These are phyloP conservation scores for Discostella stelligera DNA, from an alignment of 352 stramenopile genomes.

Conservation along the genomic window DNA sequence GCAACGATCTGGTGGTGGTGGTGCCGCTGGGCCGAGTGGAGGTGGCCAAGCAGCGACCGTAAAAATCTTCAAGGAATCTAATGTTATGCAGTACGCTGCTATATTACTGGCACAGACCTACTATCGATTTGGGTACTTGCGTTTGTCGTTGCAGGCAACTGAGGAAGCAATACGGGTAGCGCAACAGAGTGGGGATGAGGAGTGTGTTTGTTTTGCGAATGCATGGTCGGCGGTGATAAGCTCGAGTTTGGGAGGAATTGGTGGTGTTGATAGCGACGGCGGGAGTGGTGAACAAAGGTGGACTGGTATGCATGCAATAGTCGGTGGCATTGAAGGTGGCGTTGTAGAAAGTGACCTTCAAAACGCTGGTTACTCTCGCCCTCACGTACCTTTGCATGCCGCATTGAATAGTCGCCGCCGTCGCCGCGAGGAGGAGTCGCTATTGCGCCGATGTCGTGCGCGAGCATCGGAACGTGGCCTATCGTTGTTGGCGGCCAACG, in stretches of 20 bases:
- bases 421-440: slow-evolving; percentile 29
- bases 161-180: slow-evolving; percentile 90
- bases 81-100: slow-evolving; percentile 88
- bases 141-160: slow-evolving; percentile 85
- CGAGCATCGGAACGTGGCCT: slow-evolving; percentile 52
- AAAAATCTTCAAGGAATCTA: slow-evolving; percentile 33
- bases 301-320: slow-evolving; percentile 6
- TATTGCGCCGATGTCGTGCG: slow-evolving; percentile 54
- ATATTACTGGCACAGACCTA: slow-evolving; percentile 88
- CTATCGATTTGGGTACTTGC: slow-evolving; percentile 85
- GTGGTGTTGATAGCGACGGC: slow-evolving; percentile 37
- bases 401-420: background rate
- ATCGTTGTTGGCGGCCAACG: slow-evolving; percentile 48
- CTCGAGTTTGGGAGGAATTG: slow-evolving; percentile 31
- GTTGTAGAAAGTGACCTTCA: slow-evolving; percentile 8
- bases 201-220: slow-evolving; percentile 90
- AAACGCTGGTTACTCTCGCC: slow-evolving; percentile 8
- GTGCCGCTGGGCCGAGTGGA: background rate
- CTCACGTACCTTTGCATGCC: background rate
- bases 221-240: slow-evolving; percentile 83
- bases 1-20: background rate
- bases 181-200: slow-evolving; percentile 89
- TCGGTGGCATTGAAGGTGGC: slow-evolving; percentile 65
- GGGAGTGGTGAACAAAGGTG: slow-evolving; percentile 34
- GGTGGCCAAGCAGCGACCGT: background rate